A percentile compares a stretch with the other conserved stretches of the same genome.
These are phyloP conservation scores for Xerocomus minutiporus DNA, from an alignment of 1,284 basidiomycete genomes.

Conservation along the genomic window DNA sequence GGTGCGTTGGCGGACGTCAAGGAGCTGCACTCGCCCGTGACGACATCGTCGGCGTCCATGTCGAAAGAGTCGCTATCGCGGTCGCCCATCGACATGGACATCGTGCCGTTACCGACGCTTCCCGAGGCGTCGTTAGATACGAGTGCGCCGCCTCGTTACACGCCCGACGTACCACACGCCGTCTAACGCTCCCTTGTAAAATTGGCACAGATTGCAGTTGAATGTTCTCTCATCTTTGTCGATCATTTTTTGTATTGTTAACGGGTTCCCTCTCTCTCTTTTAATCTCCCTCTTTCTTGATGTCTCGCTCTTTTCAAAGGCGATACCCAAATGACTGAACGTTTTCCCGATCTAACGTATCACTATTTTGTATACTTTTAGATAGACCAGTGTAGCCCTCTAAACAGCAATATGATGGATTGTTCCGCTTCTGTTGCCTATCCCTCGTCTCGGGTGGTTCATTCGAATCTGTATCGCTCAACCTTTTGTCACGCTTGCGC, in stretches of 20 bases:
- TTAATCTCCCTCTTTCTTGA: background rate
- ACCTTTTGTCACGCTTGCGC: too few relatives aligned
- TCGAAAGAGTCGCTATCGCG: constrained; percentile 29
- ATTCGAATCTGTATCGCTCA: too few relatives aligned
- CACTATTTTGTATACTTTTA: background rate
- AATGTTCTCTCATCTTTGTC: background rate
- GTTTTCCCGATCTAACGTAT: background rate
- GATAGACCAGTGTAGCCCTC: background rate
- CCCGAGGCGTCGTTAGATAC: constrained; percentile 15
- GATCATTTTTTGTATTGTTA: constrained; percentile 2
- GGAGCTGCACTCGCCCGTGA: constrained; percentile 22
- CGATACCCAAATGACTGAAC: background rate
- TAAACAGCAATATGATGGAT: background rate
- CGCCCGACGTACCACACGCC: constrained; percentile 6
- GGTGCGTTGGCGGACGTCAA: constrained; percentile 34
- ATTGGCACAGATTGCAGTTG: background rate
- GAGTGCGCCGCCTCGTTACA: constrained; percentile 21
- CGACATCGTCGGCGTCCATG: constrained; percentile 19
- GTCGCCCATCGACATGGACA: constrained; percentile 19
- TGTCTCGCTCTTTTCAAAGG: background rate
- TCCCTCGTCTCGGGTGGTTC: too few relatives aligned
- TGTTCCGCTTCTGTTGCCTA: too few relatives aligned
- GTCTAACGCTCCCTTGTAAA: constrained; percentile 11
- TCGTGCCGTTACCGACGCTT: constrained; percentile 14
- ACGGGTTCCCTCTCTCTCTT: background rate